A percentile compares a stretch with the other conserved stretches of the same genome.
Conservation (phyloP, 441 rosid species). For the Euphorbia celastroides region DNA sequence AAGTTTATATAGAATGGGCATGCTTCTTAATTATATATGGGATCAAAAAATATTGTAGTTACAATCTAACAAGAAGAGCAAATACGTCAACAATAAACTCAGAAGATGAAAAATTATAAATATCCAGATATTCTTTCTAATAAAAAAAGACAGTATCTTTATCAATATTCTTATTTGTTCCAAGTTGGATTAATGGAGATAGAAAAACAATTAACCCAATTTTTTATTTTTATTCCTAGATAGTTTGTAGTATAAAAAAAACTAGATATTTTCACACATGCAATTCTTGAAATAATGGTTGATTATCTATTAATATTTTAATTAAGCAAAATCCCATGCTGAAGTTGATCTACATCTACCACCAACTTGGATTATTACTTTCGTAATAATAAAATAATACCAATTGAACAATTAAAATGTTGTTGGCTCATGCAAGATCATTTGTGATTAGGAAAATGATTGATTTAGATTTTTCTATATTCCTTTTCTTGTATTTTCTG, state of each 20-base stretch:
- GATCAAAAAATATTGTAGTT: too few species aligned
- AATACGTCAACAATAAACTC: background rate
- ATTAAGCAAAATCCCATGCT: background rate
- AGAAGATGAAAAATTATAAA: too few species aligned
- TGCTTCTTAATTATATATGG: too few species aligned
- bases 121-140: too few species aligned
- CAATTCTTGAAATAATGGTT: background rate
- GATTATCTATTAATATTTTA: background rate
- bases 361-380: background rate
- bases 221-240: background rate
- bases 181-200: background rate
- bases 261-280: background rate
- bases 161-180: background rate
- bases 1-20: too few species aligned
- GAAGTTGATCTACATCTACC: slow-evolving; percentile 1
- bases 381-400: background rate
- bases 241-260: background rate
- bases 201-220: background rate
- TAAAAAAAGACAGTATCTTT: background rate
- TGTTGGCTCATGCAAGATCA: slow-evolving; percentile 1
- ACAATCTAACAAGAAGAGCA: background rate
- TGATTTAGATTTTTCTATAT: background rate
- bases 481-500: background rate
- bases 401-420: background rate
- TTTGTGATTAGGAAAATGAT: background rate